Conservation (phyloP, 1,139 yeast genomes). For the Williopsis jadinii region DNA sequence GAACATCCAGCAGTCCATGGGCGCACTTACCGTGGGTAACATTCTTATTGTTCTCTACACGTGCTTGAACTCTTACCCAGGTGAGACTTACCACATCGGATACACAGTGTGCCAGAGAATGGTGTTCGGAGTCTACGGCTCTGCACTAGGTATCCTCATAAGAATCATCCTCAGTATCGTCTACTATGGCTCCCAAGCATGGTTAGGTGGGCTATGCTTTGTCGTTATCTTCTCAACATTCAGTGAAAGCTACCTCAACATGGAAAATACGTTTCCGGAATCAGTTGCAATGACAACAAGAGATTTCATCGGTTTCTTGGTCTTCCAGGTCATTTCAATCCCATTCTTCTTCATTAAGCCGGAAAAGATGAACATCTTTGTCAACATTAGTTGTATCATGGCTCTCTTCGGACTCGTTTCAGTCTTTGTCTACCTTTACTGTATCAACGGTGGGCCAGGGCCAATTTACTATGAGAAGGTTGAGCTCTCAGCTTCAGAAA, state of each 20-base stretch:
- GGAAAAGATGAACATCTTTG: conserved; percentile 23
- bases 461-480: conserved; percentile 21
- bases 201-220: conserved; percentile 31
- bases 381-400: conserved; percentile 24
- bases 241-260: conserved; percentile 25
- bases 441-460: conserved; percentile 25
- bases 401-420: conserved; percentile 28
- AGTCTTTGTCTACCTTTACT: conserved; percentile 24
- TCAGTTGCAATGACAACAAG: conserved; percentile 28
- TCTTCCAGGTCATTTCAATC: conserved; percentile 24
- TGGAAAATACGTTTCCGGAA: conserved; percentile 30
- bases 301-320: conserved; percentile 27
- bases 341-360: conserved; percentile 24
- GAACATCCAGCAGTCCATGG: conserved; percentile 29
- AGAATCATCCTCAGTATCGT: conserved; percentile 30
- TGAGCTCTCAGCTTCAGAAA: conserved; percentile 14
- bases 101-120: conserved; percentile 26
- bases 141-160: conserved; percentile 28
- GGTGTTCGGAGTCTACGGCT: conserved; percentile 29
- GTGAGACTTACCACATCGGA: conserved; percentile 26
- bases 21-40: conserved; percentile 28
- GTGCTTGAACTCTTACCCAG: conserved; percentile 23
- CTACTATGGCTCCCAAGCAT: conserved; percentile 28
- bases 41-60: conserved; percentile 22
- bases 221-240: conserved; percentile 26